Evolutionary conservation across 176 grass and related monocot species (phyloP).

Genomic region (Olyra latifolia): DNA sequence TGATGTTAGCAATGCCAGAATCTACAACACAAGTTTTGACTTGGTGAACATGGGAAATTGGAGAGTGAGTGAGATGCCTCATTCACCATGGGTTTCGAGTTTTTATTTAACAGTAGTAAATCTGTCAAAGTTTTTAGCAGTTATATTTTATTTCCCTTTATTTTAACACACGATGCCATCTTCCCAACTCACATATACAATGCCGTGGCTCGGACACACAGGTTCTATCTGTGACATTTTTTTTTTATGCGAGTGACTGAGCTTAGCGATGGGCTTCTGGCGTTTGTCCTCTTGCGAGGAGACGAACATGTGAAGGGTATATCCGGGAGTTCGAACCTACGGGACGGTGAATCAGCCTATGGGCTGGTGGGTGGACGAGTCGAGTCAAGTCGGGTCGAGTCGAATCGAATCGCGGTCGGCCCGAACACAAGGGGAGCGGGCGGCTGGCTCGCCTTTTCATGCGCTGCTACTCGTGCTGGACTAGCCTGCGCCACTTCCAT

Average conservation of each 20-base stretch:
- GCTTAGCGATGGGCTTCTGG: neutral
- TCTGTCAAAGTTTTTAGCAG: too few relatives aligned
- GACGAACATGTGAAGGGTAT: neutral
- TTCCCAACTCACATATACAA: neutral
- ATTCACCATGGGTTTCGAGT: too few relatives aligned
- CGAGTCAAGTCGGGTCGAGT: slow-evolving; percentile 27
- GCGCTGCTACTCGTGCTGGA: neutral
- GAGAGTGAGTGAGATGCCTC: too few relatives aligned
- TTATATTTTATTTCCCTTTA: too few relatives aligned
- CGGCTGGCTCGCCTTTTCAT: neutral
- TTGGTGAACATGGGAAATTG: too few relatives aligned
- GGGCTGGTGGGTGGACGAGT: neutral
- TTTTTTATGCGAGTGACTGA: neutral
- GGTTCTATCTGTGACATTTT: neutral
- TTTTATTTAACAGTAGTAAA: too few relatives aligned
- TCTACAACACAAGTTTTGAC: too few relatives aligned
- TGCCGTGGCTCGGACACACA: neutral
- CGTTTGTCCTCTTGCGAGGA: neutral
- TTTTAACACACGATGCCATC: neutral
- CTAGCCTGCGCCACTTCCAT: fast-evolving
- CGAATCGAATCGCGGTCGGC: slow-evolving; percentile 33
- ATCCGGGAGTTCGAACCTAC: neutral
- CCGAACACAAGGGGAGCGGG: neutral
- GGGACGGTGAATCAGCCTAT: neutral
- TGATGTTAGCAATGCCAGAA: too few relatives aligned